Evolutionary conservation across 805 yeast species (phyloP).

Genomic region (Barnettozyma pratensis): DNA sequence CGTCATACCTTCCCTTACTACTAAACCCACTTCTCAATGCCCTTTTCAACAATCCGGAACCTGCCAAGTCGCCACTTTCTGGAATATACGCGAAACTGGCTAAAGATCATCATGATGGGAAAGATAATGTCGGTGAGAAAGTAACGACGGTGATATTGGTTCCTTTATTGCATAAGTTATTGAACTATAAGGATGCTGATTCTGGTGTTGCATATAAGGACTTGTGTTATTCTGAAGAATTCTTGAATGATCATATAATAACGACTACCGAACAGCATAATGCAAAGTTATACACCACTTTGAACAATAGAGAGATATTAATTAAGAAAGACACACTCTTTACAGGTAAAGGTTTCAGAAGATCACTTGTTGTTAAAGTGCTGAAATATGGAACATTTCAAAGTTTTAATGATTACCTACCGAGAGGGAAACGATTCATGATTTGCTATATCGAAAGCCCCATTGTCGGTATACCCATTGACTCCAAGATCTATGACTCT

Average conservation of each 20-base stretch:
- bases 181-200: slow-evolving; percentile 34
- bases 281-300: slow-evolving; percentile 43
- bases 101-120: neutral
- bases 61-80: slow-evolving; percentile 40
- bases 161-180: slow-evolving; percentile 50
- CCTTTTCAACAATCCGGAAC: slow-evolving; percentile 60
- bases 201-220: slow-evolving; percentile 39
- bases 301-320: slow-evolving; percentile 50
- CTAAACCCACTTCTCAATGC: slow-evolving; percentile 61
- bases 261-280: slow-evolving; percentile 28
- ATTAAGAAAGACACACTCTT: slow-evolving; percentile 50
- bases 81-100: slow-evolving; percentile 40
- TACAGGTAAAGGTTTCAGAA: slow-evolving; percentile 55
- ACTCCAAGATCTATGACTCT: slow-evolving; percentile 2
- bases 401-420: slow-evolving; percentile 52
- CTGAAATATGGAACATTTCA: slow-evolving; percentile 41
- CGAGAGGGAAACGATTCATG: slow-evolving; percentile 51
- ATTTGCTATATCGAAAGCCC: slow-evolving; percentile 55
- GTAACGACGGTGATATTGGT: slow-evolving; percentile 55
- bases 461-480: slow-evolving; percentile 35
- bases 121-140: slow-evolving; percentile 15
- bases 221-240: slow-evolving; percentile 53
- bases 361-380: slow-evolving; percentile 40
- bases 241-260: slow-evolving; percentile 59
- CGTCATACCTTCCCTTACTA: slow-evolving; percentile 46